Conservation (phyloP, 495 filamentous ascomycete species). For the Penicillium ochrochloron region DNA sequence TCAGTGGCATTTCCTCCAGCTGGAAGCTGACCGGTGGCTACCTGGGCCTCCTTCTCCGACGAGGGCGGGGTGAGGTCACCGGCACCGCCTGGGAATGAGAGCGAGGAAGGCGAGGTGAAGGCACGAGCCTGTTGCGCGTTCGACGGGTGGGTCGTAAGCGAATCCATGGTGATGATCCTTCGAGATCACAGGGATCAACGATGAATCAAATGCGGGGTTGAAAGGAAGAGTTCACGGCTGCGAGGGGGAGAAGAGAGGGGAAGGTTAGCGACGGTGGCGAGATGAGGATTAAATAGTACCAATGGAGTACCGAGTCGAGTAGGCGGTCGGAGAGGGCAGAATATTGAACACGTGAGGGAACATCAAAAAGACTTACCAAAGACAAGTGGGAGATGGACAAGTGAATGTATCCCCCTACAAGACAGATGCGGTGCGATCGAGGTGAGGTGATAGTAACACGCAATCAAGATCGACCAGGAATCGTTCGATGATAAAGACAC, state of each 20-base stretch:
- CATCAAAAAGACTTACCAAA: conserved; percentile 62
- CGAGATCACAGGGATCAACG: background rate
- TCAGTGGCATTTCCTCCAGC: conserved; percentile 64
- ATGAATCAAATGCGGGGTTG: conserved; percentile 21
- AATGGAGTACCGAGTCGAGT: conserved; percentile 3
- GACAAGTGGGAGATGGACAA: conserved; percentile 89
- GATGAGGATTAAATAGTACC: background rate
- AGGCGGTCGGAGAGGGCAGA: conserved; percentile 16
- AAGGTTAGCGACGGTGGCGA: conserved; percentile 10
- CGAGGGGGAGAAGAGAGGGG: background rate
- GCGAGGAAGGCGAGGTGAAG: conserved; percentile 84
- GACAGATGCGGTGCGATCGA: conserved; percentile 17
- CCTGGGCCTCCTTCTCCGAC: conserved; percentile 64
- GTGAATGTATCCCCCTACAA: conserved; percentile 89
- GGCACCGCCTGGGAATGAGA: conserved; percentile 86
- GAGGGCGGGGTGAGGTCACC: conserved; percentile 80
- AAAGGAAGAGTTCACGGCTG: conserved; percentile 22
- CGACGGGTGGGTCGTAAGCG: conserved; percentile 85
- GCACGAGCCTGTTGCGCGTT: conserved; percentile 89
- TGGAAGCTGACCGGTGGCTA: conserved; percentile 59
- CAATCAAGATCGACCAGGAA: conserved; percentile 16
- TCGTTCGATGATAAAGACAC: conserved; percentile 11
- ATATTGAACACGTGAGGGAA: conserved; percentile 8
- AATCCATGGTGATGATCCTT: conserved; percentile 63
- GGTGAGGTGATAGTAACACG: conserved; percentile 23